Base-by-base conservation (phyloP, 2,329 filamentous ascomycete species). In the Aspergillus quadricinctus region DNA sequence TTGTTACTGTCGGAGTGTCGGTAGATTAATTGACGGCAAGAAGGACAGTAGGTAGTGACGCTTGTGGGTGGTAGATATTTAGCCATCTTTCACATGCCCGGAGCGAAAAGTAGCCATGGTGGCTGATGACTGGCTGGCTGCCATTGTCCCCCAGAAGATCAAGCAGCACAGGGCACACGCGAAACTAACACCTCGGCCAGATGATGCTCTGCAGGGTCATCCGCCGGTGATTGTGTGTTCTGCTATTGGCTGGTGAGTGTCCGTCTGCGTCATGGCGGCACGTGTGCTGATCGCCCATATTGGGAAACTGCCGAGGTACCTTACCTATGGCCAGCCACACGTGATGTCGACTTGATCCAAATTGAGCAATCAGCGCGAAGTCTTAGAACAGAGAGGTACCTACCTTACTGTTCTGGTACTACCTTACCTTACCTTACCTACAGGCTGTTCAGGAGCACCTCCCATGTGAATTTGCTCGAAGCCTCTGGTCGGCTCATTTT, bases 211-310 rank as follows among this genome's bases (percentile, higher is more conserved):
- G 43, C 43, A 46, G 43, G 41, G 43, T 46, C 43, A 46, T 23
- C 25, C 48, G 31, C 37, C 53, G 40, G 14, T 37, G 31, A 37
- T 45, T 45, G 19, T 45, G 21, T n/a, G 19, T 46, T 46, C n/a
- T 63, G 43, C 41, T 45, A 65, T 65, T 65, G 63, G 63, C n/a
- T 23, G 17, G 2, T 31, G 17, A 27, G n/a, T 5, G 25, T 41
- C 9, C 31, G 45, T 5, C 54, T 56, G 58, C 61, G 56, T 64
- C 62, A 65, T 63, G 29, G 37, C 40, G 17, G 27, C 50, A 41
- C 17, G 29, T 41, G 41, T 43, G 28, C 28, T 19, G 7, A 9
- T 21, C 48, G 17, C 10, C 58, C 53, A 1, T 4, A 52, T 56
- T 46, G 7, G 57, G 64, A 55, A 46, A 17, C 19, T 23, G 43